phyloP scores from a whole-genome alignment of 176 grass and related monocot species.

The Poa pratensis region DNA sequence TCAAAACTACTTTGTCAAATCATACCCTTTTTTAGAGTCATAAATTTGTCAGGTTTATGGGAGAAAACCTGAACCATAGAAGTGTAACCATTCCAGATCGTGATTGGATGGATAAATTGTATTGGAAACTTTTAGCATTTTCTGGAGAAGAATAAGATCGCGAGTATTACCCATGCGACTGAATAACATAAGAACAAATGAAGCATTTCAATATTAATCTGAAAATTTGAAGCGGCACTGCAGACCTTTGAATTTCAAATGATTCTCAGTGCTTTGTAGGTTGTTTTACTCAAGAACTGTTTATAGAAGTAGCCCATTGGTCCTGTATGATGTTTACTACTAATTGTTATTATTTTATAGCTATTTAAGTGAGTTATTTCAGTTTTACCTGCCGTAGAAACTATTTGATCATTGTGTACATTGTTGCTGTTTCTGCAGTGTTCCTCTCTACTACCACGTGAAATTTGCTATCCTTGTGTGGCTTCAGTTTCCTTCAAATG shows the following conservation, averaged over 20 bases:
- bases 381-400: constrained; percentile 20
- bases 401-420: constrained; percentile 19
- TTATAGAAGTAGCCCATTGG: background rate
- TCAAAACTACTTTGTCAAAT: constrained; percentile 8
- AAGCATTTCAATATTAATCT: background rate
- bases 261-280: too few species aligned
- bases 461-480: constrained; percentile 89
- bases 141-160: background rate
- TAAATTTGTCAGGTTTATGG: background rate
- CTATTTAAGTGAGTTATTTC: constrained; percentile 2
- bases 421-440: constrained; percentile 60
- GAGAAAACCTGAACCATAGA: background rate
- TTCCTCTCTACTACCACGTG: constrained; percentile 76
- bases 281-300: too few species aligned
- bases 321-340: constrained; percentile 22
- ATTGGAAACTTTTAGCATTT: background rate
- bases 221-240: background rate
- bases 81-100: background rate
- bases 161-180: background rate
- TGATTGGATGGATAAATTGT: background rate
- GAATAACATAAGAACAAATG: background rate
- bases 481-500: constrained; percentile 76
- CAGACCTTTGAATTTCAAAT: too few species aligned
- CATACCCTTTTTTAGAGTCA: background rate
- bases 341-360: background rate